Conservation (phyloP, 371 early-diverging fungal species). For the Circinella minor region DNA sequence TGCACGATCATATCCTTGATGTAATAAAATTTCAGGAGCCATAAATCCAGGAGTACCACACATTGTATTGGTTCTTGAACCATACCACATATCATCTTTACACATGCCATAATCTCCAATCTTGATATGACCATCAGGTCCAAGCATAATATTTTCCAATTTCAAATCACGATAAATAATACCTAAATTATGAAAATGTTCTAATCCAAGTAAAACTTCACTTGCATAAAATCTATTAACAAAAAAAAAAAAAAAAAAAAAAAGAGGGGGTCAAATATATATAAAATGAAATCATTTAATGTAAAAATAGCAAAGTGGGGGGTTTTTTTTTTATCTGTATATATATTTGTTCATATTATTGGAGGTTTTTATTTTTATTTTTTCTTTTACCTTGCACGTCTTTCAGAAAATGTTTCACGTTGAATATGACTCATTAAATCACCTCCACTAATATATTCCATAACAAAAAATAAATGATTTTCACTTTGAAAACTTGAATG, state of each 20-base stretch:
- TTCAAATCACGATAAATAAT: slow-evolving; percentile 99
- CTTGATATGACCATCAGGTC: slow-evolving; percentile 95
- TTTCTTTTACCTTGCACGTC: slow-evolving; percentile 71
- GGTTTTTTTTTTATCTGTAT: too few relatives aligned
- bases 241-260: background rate
- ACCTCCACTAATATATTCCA: slow-evolving; percentile 99
- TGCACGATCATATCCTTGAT: slow-evolving; percentile 89
- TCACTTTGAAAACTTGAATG: slow-evolving; percentile 96
- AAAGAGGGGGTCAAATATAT: background rate
- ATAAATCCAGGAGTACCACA: slow-evolving; percentile 99
- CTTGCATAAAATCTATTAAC: slow-evolving; percentile 87
- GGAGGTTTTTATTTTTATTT: too few relatives aligned
- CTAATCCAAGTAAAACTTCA: slow-evolving; percentile 95
- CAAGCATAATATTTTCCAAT: slow-evolving; percentile 96
- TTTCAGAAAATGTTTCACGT: slow-evolving; percentile 83
- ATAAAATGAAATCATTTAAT: background rate
- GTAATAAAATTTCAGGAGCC: slow-evolving; percentile 98
- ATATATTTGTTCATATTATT: too few relatives aligned
- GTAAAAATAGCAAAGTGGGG: too few relatives aligned
- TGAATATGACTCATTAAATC: slow-evolving; percentile 98
- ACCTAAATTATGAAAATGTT: slow-evolving; percentile 93
- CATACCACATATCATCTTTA: slow-evolving; percentile 92
- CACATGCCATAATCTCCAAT: slow-evolving; percentile 99
- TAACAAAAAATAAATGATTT: slow-evolving; percentile 94
- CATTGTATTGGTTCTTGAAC: slow-evolving; percentile 87